Conservation (phyloP, 2,329 filamentous ascomycete species). For the Verticillium dahliae region DNA sequence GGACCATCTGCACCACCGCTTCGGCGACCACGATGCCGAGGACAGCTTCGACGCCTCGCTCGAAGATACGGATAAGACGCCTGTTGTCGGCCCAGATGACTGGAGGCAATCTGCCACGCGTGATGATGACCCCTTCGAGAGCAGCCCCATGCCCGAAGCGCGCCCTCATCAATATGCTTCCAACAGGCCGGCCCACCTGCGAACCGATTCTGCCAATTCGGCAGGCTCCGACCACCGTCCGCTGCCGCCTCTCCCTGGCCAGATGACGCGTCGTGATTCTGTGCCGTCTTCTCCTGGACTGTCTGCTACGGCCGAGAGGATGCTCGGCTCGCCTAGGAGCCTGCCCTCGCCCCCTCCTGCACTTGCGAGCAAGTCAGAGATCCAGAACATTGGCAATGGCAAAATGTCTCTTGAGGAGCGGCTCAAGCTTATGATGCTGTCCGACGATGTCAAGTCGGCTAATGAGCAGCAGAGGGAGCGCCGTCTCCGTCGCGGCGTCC, state of each 20-base stretch:
- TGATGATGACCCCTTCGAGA: slow-evolving; percentile 62
- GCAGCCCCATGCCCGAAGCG: slow-evolving; percentile 59
- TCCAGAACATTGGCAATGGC: slow-evolving; percentile 65
- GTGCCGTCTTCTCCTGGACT: slow-evolving; percentile 55
- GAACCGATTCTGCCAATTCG: slow-evolving; percentile 68
- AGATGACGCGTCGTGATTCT: slow-evolving; percentile 35
- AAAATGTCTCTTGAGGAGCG: slow-evolving; percentile 83
- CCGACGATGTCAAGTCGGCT: slow-evolving; percentile 57
- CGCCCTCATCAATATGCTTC: slow-evolving; percentile 32
- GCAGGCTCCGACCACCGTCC: slow-evolving; percentile 60
- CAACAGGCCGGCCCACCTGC: slow-evolving; percentile 49
- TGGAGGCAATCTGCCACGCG: slow-evolving; percentile 61
- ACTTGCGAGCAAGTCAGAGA: slow-evolving; percentile 66
- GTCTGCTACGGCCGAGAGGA: slow-evolving; percentile 65
- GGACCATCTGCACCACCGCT: slow-evolving; percentile 48
- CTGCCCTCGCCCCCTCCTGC: slow-evolving; percentile 70
- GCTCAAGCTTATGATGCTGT: slow-evolving; percentile 82
- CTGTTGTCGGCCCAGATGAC: slow-evolving; percentile 93
- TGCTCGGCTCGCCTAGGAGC: slow-evolving; percentile 58
- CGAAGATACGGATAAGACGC: slow-evolving; percentile 94
- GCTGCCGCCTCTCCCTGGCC: slow-evolving; percentile 76
- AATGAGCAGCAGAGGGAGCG: slow-evolving; percentile 63
- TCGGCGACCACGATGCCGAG: slow-evolving; percentile 57
- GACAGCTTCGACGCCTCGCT: slow-evolving; percentile 95
- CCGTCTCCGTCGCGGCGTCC: slow-evolving; percentile 56